Evolutionary conservation across 371 early-diverging fungal species (phyloP), one percentile per base, ranked within the genome.

Genomic region (Rhizopus delemar): DNA sequence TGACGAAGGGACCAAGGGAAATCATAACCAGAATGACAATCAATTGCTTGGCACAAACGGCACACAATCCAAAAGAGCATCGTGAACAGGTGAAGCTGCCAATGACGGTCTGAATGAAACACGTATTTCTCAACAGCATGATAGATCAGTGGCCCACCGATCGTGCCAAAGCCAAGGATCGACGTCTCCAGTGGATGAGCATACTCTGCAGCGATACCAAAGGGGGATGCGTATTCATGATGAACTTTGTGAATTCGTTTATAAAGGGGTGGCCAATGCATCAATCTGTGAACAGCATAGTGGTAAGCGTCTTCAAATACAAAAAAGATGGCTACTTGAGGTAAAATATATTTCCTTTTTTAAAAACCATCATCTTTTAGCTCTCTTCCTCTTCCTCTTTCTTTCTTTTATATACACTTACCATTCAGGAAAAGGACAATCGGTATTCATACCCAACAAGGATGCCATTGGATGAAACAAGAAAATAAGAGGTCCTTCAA

Each of bases 11-110:
- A 89, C 92, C 93, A 94, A 39, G 96, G 97, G 69, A 95, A 95
- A 66, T 95, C 95, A 65, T 95, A 95, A 0, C 97, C 97, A 43
- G 92, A 91, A 75, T 97, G 97, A 46, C 93, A 90, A 71, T 95
- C 96, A 39, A 96, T 87, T 12, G 93, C 87, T 73, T 90, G 90
- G 70, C 88, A 84, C 43, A 93, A 81, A 61, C 92, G 85, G 13
- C 85, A 67, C 28, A 83, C 77, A 64, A 93, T 84, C 95, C 95
- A 95, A 31, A 81, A 64, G 43, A 91, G 69, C 80, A 94, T 85
- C 34, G 90, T 90, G 46, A 92, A 70, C 15, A 94, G 67, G 63
- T 93, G 94, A 53, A 93, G 73, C 49, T 88, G 80, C 83, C 86
- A 91, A 5, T 65, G 36, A 3, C 50, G 48, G 8, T 57, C 67